Percentiles rank a stretch among this genome's conserved stretches.
Conservation (phyloP, 352 stramenopile species). For the Peronosclerospora sorghi region DNA sequence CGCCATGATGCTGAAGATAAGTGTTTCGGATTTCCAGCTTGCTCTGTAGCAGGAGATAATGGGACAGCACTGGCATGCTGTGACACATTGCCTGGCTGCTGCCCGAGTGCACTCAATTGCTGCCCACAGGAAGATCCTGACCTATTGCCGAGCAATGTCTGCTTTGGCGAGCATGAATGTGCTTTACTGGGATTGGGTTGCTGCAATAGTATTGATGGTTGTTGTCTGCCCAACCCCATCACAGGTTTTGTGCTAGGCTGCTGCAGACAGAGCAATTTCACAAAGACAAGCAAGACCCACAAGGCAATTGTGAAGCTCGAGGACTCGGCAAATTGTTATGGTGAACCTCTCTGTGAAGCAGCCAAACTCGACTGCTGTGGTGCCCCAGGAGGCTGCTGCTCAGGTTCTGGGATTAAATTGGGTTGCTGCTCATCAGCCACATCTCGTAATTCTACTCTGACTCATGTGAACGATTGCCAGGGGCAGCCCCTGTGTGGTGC, state of each 20-base stretch:
- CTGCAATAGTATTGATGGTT: slow-evolving; percentile 63
- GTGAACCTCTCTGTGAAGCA: slow-evolving; percentile 29
- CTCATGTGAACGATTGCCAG: slow-evolving; percentile 19
- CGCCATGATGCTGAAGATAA: slow-evolving; percentile 28
- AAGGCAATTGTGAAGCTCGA: slow-evolving; percentile 13
- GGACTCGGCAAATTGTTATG: slow-evolving; percentile 21
- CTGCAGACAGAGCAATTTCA: slow-evolving; percentile 48
- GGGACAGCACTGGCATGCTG: slow-evolving; percentile 55
- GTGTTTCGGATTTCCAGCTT: slow-evolving; percentile 60
- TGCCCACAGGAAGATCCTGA: slow-evolving; percentile 39
- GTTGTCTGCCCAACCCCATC: slow-evolving; percentile 42
- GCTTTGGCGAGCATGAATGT: slow-evolving; percentile 54
- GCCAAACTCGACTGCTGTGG: slow-evolving; percentile 37
- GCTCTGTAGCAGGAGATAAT: slow-evolving; percentile 40
- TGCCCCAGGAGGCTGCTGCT: slow-evolving; percentile 32
- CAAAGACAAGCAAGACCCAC: slow-evolving; percentile 17
- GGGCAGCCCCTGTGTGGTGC: slow-evolving; percentile 29
- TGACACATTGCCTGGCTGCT: slow-evolving; percentile 55
- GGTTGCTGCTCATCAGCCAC: slow-evolving; percentile 26
- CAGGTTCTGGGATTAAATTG: slow-evolving; percentile 20
- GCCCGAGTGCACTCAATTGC: slow-evolving; percentile 47
- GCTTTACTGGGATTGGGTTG: slow-evolving; percentile 43
- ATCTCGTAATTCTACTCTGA: slow-evolving; percentile 4
- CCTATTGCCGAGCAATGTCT: slow-evolving; percentile 38
- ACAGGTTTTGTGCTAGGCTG: slow-evolving; percentile 40